Conservation (phyloP, 2,329 filamentous ascomycete genomes). For the Sporothrix humicola region DNA sequence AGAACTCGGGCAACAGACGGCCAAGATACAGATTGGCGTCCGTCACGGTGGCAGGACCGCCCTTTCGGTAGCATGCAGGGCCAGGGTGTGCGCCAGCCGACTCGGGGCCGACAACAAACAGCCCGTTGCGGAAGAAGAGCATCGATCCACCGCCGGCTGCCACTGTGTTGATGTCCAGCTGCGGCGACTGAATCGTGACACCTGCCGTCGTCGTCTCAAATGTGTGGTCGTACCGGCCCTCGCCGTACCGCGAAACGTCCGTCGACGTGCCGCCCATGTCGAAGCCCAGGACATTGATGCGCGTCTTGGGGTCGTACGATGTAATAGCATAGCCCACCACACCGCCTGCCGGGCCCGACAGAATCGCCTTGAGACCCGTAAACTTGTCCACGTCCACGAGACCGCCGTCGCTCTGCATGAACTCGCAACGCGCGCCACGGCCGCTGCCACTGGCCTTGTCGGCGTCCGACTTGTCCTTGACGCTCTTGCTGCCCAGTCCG, state of each 20-base stretch:
- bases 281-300: constrained; percentile 87
- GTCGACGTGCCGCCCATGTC: constrained; percentile 96
- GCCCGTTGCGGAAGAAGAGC: constrained; percentile 84
- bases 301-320: constrained; percentile 82
- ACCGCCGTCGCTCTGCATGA: constrained; percentile 89
- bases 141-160: constrained; percentile 86
- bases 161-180: constrained; percentile 93
- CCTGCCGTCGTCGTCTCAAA: constrained; percentile 81
- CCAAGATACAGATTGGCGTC: constrained; percentile 89
- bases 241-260: constrained; percentile 85
- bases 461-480: constrained; percentile 61
- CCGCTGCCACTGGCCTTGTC: constrained; percentile 49
- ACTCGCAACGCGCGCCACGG: constrained; percentile 79
- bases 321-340: constrained; percentile 93
- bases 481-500: constrained; percentile 75
- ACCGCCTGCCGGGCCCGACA: constrained; percentile 90
- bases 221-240: constrained; percentile 87
- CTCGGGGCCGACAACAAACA: constrained; percentile 90
- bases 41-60: constrained; percentile 87
- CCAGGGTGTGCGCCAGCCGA: constrained; percentile 88
- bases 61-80: constrained; percentile 89
- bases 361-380: constrained; percentile 80
- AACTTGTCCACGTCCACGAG: constrained; percentile 78
- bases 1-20: constrained; percentile 84
- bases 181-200: constrained; percentile 91